Base-by-base conservation (phyloP, 2,329 filamentous ascomycete genomes). In the Sordariomycetes sp. region DNA sequence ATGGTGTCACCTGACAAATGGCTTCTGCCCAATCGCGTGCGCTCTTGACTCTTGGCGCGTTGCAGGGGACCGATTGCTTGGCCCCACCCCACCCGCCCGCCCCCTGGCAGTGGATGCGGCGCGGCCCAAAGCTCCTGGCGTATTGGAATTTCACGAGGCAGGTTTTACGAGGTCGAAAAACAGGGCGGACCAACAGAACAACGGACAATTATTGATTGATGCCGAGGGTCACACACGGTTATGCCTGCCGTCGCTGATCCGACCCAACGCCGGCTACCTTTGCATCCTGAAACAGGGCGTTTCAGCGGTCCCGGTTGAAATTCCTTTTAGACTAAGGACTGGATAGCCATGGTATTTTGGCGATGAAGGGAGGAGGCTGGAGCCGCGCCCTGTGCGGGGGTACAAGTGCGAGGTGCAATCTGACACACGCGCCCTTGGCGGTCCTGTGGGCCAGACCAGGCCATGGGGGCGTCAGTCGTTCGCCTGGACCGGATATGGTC, bases 1-100 rank as follows among this genome's bases (percentile, higher is more conserved):
- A 16, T 8, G n/a, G 20, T 57, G 43, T 57, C 54, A 57, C 54
- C 40, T 57, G 54, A 57, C 25, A n/a, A 28, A 51, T 12, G 18
- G 16, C 28, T 32, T 8, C 54, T 51, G 40, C 43, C 54, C 54
- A 50, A 57, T 56, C 24, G 24, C 18, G 34, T n/a, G 40, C 22
- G 37, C 35, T 22, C 24, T 28, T 55, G 34, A 14, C 40, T 32
- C 28, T 32, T 32, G 28, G 28, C 28, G 28, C 28, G 4, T 32
- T 4, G 40, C 16, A n/a, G 40, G 40, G 16, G 40, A n/a, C 18
- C 40, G 40, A 14, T 16, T 7, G 40, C 16, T 46, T 46, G 40
- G 40, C 40, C 14, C 18, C 16, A n/a, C 40, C 40, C 16, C 40
- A 46, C 40, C 18, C 12, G 37, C 37, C 37, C 37, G 18, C 12